Base-by-base conservation (phyloP, 2,329 filamentous ascomycete genomes). In the Fonsecaea erecta region DNA sequence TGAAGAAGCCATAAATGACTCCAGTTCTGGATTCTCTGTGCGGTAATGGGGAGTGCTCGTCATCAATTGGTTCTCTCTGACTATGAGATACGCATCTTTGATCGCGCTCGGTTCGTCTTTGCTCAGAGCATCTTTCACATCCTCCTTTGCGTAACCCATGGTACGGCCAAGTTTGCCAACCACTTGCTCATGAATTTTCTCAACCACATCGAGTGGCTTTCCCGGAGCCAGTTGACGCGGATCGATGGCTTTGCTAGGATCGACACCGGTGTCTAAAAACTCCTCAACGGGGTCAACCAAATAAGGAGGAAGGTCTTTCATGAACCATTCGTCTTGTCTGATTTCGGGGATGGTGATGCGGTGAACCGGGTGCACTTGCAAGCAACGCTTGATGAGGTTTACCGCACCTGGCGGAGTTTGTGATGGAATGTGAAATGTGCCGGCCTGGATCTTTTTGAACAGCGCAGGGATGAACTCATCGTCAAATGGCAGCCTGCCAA, bases 1-100 rank as follows among this genome's bases (percentile, higher is more conserved):
- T 59, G 80, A 90, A 59, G 82, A 82, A 56, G 80, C 83, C 73
- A 84, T 79, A 75, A 85, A 89, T 52, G 81, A 81, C 67, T 80
- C 82, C 70, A 82, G 58, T 26, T 67, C 67, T 21, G 68, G 79
- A 71, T 77, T 81, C 57, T 81, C 79, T 46, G 81, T 79, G 63
- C 80, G 78, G 40, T 83, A 82, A 64, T 88, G 79, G n/a, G 84
- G 80, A 63, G 87, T 84, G 86, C 64, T 68, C 24, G 63, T 60
- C 93, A 98, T 98, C 76, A 98, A 86, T 77, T 97, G 95, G 76
- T 98, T 98, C 78, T 99, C 95, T 60, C 94, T 88, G 28, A 99
- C 92, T 76, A 99, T 99, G 79, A 97, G 89, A 80, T 98, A 99
- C 1, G 95, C 95, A 79, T 99, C 95, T 80, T 99, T 99, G 83